These are phyloP conservation scores for Echinosophora koreensis DNA, from an alignment of 306 rosid genomes.

Conservation along the genomic window DNA sequence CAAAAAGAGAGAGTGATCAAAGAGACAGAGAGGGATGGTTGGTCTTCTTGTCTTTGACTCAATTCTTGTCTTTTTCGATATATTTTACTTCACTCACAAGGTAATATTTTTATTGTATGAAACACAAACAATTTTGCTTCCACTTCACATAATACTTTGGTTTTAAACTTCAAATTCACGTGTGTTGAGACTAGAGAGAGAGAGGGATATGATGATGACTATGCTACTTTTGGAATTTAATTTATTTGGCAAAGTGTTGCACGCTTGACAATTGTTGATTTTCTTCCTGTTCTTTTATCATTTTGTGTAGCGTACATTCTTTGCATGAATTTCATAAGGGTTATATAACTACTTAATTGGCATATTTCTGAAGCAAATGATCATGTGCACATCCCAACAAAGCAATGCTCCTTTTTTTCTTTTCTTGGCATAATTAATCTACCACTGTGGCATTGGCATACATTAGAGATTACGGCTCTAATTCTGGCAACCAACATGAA, in stretches of 20 bases:
- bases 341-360: slow-evolving; percentile 52
- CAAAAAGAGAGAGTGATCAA: slow-evolving; percentile 46
- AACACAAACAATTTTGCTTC: slow-evolving; percentile 59
- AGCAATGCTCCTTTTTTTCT: slow-evolving; percentile 40
- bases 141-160: slow-evolving; percentile 61
- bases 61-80: slow-evolving; percentile 53
- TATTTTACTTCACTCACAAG: slow-evolving; percentile 85
- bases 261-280: slow-evolving; percentile 47
- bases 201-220: slow-evolving; percentile 7
- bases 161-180: slow-evolving; percentile 54
- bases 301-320: slow-evolving; percentile 43
- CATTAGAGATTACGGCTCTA: slow-evolving; percentile 34
- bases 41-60: slow-evolving; percentile 70
- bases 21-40: slow-evolving; percentile 50
- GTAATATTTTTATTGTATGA: slow-evolving; percentile 52
- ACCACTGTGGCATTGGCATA: neutral
- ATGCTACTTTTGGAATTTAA: slow-evolving; percentile 43
- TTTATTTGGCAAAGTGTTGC: slow-evolving; percentile 36
- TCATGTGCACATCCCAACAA: slow-evolving; percentile 39
- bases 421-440: slow-evolving; percentile 24
- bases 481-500: slow-evolving; percentile 45
- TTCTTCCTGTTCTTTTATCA: slow-evolving; percentile 5
- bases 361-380: slow-evolving; percentile 54
- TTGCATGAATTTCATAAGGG: slow-evolving; percentile 57
- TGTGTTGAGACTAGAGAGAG: slow-evolving; percentile 52